These are phyloP conservation scores for Strobilomyces confusus DNA, from an alignment of 768 basidiomycete species.

Conservation along the genomic window DNA sequence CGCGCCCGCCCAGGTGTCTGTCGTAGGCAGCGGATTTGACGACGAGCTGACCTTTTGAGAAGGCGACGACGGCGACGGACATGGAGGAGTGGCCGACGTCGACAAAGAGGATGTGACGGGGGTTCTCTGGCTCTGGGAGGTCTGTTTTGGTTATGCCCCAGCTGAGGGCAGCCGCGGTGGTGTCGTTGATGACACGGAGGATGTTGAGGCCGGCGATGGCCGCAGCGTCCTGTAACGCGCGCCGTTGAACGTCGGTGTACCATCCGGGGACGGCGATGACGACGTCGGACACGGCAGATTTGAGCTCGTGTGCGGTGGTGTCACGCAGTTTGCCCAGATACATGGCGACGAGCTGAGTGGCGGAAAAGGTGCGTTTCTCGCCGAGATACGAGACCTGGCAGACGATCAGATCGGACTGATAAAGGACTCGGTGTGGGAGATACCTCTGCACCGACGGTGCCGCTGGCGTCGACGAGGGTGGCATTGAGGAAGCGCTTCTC, in stretches of 20 bases:
- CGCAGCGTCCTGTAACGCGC: conserved; percentile 87
- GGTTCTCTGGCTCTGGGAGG: conserved; percentile 78
- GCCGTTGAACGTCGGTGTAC: conserved; percentile 92
- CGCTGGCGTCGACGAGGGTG: conserved; percentile 77
- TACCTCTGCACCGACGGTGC: conserved; percentile 84
- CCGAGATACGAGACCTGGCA: conserved; percentile 83
- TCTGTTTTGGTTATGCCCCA: conserved; percentile 99
- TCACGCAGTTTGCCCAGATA: conserved; percentile 91
- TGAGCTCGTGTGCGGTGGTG: conserved; percentile 81
- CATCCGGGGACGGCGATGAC: conserved; percentile 96
- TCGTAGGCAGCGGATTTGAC: conserved; percentile 91
- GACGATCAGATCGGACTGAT: conserved; percentile 8
- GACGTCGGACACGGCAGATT: conserved; percentile 80
- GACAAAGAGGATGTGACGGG: conserved; percentile 88
- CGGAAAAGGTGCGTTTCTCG: conserved; percentile 73
- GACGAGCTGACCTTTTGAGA: conserved; percentile 87
- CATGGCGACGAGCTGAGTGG: conserved; percentile 88
- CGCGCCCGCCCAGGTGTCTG: conserved; percentile 90
- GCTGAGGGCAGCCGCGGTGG: conserved; percentile 91
- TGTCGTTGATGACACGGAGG: conserved; percentile 95
- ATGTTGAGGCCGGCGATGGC: conserved; percentile 84
- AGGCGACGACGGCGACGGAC: conserved; percentile 84
- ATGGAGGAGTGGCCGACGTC: conserved; percentile 93
- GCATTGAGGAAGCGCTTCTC: conserved; percentile 94
- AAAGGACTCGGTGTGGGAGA: not conserved